phyloP scores from a whole-genome alignment of 2,329 filamentous ascomycete species.

The Penicillium sp. region DNA sequence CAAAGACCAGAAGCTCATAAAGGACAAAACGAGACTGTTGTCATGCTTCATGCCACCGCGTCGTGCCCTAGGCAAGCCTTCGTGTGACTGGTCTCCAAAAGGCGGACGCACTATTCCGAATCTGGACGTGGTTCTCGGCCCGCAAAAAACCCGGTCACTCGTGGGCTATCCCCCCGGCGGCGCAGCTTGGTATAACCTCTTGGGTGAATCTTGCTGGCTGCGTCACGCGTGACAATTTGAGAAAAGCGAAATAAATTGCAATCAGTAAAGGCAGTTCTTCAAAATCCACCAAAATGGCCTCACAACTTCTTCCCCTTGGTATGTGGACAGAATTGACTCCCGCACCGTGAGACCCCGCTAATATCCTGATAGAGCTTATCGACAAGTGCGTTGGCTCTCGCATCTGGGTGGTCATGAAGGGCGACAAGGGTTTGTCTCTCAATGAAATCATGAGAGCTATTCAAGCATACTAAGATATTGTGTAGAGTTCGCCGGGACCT shows the following conservation, averaged over 20 bases:
- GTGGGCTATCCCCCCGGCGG: slow-evolving; percentile 10
- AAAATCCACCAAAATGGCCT: slow-evolving; percentile 51
- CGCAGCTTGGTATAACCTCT: slow-evolving; percentile 8
- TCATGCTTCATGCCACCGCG: too few relatives aligned
- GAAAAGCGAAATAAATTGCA: background rate
- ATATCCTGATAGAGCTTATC: slow-evolving; percentile 68
- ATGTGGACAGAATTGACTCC: slow-evolving; percentile 18
- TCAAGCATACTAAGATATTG: slow-evolving; percentile 10
- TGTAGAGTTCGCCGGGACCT: slow-evolving; percentile 86
- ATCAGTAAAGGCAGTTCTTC: background rate
- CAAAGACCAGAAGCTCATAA: background rate
- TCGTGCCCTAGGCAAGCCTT: too few relatives aligned
- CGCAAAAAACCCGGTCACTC: slow-evolving; percentile 13
- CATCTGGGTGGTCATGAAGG: slow-evolving; percentile 99
- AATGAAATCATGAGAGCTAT: background rate
- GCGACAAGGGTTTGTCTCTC: slow-evolving; percentile 72
- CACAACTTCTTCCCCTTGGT: slow-evolving; percentile 69
- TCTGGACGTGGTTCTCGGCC: slow-evolving; percentile 6
- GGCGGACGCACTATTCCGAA: slow-evolving; percentile 4
- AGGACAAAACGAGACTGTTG: too few relatives aligned
- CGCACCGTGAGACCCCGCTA: slow-evolving; percentile 16
- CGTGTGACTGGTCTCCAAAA: too few relatives aligned
- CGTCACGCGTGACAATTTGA: background rate
- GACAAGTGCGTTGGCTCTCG: slow-evolving; percentile 97
- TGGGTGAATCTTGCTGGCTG: background rate